phyloP scores from a whole-genome alignment of 495 filamentous ascomycete genomes.

The Corynascus novoguineensis region DNA sequence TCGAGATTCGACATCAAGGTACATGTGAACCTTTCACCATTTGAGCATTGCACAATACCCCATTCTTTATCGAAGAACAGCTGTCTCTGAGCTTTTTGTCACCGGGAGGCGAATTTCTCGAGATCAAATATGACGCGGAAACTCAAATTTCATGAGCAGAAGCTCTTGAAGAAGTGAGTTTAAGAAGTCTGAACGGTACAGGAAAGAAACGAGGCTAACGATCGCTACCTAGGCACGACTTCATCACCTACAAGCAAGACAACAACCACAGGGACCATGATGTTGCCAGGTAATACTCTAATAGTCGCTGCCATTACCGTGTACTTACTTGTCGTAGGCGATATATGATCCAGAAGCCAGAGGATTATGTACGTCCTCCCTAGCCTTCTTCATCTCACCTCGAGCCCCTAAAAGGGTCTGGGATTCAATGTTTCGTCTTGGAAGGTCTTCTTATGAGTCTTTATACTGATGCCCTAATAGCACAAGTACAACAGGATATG shows the following conservation, averaged over 20 bases:
- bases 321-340: constrained; percentile 42
- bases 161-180: constrained; percentile 21
- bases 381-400: not conserved
- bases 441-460: not conserved
- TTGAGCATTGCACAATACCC: not conserved
- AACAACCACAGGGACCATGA: constrained; percentile 69
- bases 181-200: not conserved
- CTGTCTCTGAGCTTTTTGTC: not conserved
- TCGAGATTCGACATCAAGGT: constrained; percentile 14
- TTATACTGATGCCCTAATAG: constrained; percentile 42
- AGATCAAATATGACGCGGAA: constrained; percentile 69
- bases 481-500: constrained; percentile 81
- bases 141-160: constrained; percentile 61
- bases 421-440: constrained; percentile 43
- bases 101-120: not conserved
- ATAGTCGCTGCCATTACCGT: not conserved
- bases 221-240: constrained; percentile 67
- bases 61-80: not conserved
- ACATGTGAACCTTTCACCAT: not conserved
- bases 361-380: constrained; percentile 46
- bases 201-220: not conserved
- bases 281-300: constrained; percentile 46
- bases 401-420: not conserved
- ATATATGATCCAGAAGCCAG: constrained; percentile 80
- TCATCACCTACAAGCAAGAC: constrained; percentile 89